Base-by-base conservation (phyloP, 2,329 filamentous ascomycete genomes). In the Penicillium palitans region DNA sequence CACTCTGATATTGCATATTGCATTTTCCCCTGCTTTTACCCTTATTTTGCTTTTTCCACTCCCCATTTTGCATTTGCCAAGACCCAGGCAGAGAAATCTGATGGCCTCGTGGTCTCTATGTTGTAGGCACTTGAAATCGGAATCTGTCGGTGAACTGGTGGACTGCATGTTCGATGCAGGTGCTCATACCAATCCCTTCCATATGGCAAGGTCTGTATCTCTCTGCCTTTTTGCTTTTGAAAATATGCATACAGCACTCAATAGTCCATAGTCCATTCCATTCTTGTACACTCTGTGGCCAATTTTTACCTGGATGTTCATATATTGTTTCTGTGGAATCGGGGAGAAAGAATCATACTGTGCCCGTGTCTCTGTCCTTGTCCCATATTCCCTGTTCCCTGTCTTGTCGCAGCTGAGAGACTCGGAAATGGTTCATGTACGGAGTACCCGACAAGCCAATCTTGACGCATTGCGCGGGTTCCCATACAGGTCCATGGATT, bases 201-300 rank as follows among this genome's bases (percentile, higher is more conserved):
- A 57, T 57, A 35, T 29, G 35, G 27, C 25, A 10, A 44, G 21
- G 4, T n/a, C 31, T 39, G 27, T n/a, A n/a, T 31, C 10, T 41
- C 27, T 49, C 27, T 49, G 4, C 44, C 24, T 25, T 37, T 39
- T 45, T 57, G 21, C 40, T 45, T 57, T 57, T 39, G 42, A 10
- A 49, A 21, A 45, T 31, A 57, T 52, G 54, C 47, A 57, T 37
- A 39, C 24, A 46, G n/a, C 21, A 57, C 15, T 58, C 55, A 54
- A 58, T 58, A 54, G 44, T 54, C n/a, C 31, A 46, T 53, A 40
- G 15, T 33, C n/a, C 45, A 24, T 25, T 27, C 35, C 21, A 15
- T 51, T 15, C 24, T 44, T 53, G 35, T 42, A 48, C 50, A 37
- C 25, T 15, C 6, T 6, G 33, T 47, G 50, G 19, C 27, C 21